Evolutionary conservation across 2,329 filamentous ascomycete species (phyloP).

Genomic region (Penicillium rolfsii): DNA sequence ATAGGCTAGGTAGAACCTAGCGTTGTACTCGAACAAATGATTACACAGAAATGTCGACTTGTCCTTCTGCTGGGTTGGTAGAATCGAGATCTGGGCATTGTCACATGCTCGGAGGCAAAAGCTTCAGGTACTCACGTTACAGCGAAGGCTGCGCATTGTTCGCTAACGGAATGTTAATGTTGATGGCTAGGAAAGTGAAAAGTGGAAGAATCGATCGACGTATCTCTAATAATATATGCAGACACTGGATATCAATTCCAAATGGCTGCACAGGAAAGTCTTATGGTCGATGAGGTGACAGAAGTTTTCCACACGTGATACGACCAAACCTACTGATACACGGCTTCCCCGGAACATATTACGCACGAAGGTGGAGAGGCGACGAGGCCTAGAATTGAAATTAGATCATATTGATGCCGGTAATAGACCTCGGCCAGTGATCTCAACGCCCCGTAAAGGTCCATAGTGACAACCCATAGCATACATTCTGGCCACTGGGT

Average conservation of each 20-base stretch:
- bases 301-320: background rate
- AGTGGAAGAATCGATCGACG: background rate
- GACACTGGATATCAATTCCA: too few relatives aligned
- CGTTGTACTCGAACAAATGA: background rate
- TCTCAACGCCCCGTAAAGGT: constrained; percentile 20
- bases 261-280: too few relatives aligned
- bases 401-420: background rate
- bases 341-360: background rate
- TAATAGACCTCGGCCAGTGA: constrained; percentile 1
- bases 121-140: too few relatives aligned
- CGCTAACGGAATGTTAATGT: background rate
- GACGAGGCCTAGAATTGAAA: background rate
- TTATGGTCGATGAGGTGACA: background rate
- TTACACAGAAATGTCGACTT: background rate
- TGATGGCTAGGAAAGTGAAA: background rate
- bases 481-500: constrained; percentile 19
- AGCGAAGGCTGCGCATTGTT: background rate
- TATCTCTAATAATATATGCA: background rate
- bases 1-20: too few relatives aligned
- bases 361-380: too few relatives aligned
- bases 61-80: background rate
- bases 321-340: background rate
- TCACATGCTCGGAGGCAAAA: background rate
- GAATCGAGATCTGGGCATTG: background rate
- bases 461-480: constrained; percentile 18